A percentile compares a stretch with the other conserved stretches of the same genome.
Evolutionary conservation across 805 yeast species (phyloP).

Genomic region (Candida tammaniensis): DNA sequence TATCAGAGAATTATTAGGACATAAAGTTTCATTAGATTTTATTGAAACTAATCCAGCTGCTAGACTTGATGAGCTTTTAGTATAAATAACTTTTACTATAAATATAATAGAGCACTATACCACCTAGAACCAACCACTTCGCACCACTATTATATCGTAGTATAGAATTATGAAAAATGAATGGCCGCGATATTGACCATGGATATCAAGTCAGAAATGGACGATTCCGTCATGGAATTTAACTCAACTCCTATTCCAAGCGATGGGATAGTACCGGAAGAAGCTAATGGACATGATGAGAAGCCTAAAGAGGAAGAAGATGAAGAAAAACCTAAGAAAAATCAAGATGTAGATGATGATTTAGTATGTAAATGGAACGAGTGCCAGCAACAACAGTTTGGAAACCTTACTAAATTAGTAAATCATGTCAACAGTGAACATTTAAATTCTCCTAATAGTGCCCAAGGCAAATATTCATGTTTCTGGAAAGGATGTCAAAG

Average conservation of each 20-base stretch:
- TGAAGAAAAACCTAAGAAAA: no score
- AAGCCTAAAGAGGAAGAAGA: conserved; percentile 3
- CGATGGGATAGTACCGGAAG: no score
- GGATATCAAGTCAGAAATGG: no score
- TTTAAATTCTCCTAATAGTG: conserved; percentile 13
- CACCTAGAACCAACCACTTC: no score
- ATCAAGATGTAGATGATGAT: no score
- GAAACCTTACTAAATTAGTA: conserved; percentile 25
- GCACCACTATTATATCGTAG: no score
- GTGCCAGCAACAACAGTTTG: conserved; percentile 19
- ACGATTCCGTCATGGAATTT: no score
- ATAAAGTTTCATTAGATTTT: conserved; percentile 91
- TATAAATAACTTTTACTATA: conserved; percentile 17
- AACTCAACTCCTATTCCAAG: no score
- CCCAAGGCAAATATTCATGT: conserved; percentile 43
- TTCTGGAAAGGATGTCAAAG: conserved; percentile 61
- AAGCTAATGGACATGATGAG: no score
- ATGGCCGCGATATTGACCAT: no score
- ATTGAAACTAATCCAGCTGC: conserved; percentile 97
- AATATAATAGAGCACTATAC: no score
- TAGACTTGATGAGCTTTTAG: conserved; percentile 68
- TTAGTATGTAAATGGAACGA: conserved; percentile 32
- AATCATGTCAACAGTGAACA: conserved; percentile 31
- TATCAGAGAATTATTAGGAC: conserved; percentile 95
- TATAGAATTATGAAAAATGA: no score